Percentiles rank a stretch among this genome's conserved stretches.
These are phyloP conservation scores for Leptosphaerulina australis DNA, from an alignment of 2,329 filamentous ascomycete genomes.

Conservation along the genomic window DNA sequence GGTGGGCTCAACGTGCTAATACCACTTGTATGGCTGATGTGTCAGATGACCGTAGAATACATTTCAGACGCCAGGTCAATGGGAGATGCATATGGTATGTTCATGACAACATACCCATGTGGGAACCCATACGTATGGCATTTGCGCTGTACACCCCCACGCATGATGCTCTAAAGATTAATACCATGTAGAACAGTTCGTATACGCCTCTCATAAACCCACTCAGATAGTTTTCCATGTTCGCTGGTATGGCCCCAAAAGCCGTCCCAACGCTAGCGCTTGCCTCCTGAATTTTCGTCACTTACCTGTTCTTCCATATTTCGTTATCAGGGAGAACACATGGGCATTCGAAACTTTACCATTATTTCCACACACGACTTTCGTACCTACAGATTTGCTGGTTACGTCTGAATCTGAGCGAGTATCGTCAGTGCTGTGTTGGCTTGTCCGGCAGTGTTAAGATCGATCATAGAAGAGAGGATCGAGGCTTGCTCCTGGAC, in stretches of 20 bases:
- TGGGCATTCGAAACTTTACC: constrained; percentile 98
- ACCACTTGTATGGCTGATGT: constrained; percentile 78
- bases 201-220: constrained; percentile 52
- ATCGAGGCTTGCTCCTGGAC: constrained; percentile 18
- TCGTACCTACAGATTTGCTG: too few relatives aligned
- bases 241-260: constrained; percentile 84
- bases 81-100: background rate
- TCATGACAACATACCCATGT: constrained; percentile 31
- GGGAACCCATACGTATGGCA: constrained; percentile 99
- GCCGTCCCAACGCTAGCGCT: constrained; percentile 72
- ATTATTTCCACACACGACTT: too few relatives aligned
- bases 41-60: constrained; percentile 95
- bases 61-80: background rate
- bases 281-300: constrained; percentile 72
- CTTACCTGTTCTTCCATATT: constrained; percentile 88
- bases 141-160: constrained; percentile 82
- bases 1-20: constrained; percentile 97
- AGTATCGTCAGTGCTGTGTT: constrained; percentile 88
- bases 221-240: constrained; percentile 83
- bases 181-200: constrained; percentile 77
- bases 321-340: constrained; percentile 98
- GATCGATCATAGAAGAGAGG: constrained; percentile 18
- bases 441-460: constrained; percentile 65
- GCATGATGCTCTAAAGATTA: constrained; percentile 79
- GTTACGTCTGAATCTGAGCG: constrained; percentile 82